Percentiles rank a stretch among this genome's conserved stretches.
Evolutionary conservation across 345 rosid species (phyloP).

Genomic region (Populus tremula): DNA sequence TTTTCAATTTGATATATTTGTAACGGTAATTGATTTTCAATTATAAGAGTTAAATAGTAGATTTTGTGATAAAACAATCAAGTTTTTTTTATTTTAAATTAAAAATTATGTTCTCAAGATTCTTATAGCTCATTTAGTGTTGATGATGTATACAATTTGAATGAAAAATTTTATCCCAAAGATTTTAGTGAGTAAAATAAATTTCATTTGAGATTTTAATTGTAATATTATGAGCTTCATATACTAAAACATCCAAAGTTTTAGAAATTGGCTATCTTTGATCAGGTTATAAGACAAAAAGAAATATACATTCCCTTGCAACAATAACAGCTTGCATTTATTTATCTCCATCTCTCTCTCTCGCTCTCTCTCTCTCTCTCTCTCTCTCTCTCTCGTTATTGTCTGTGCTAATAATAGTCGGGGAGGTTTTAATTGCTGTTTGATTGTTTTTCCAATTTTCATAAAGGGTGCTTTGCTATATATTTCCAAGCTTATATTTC

Average conservation of each 20-base stretch:
- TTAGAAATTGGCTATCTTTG: too few relatives aligned
- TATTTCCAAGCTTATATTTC: background rate
- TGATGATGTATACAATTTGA: background rate
- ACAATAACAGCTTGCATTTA: too few relatives aligned
- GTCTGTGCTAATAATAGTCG: too few relatives aligned
- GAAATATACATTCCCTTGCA: too few relatives aligned
- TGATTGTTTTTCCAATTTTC: background rate
- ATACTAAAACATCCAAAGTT: background rate
- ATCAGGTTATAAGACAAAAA: too few relatives aligned
- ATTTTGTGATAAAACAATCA: background rate
- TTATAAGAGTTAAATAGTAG: background rate
- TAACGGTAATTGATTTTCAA: background rate
- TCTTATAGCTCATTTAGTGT: background rate
- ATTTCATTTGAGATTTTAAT: background rate
- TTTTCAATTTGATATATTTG: background rate
- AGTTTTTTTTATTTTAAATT: background rate
- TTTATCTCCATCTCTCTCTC: background rate
- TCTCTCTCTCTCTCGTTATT: background rate
- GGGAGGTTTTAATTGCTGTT: background rate
- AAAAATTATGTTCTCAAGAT: background rate
- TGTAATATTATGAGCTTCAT: background rate
- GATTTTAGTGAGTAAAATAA: background rate
- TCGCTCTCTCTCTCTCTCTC: background rate
- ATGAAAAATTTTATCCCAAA: background rate
- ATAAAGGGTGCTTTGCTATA: background rate